These are phyloP conservation scores for Ceratobasidium theobromae DNA, from an alignment of 1,284 basidiomycete species.

Conservation along the genomic window DNA sequence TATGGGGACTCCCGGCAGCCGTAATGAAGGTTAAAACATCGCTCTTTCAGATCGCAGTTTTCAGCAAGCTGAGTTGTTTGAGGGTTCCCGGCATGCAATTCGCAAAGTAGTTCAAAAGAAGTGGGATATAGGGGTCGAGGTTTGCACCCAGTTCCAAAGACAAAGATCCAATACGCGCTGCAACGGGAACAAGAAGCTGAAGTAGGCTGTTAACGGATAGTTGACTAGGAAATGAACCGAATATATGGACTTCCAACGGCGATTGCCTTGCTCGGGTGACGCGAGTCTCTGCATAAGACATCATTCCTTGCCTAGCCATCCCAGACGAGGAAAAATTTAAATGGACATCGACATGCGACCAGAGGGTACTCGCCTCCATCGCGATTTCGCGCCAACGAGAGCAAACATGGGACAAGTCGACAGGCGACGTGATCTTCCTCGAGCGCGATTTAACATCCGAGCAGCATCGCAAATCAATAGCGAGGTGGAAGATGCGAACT, in stretches of 20 bases:
- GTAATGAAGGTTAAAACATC: background rate
- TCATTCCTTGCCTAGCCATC: background rate
- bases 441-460: background rate
- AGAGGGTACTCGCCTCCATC: background rate
- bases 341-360: background rate
- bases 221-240: background rate
- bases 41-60: background rate
- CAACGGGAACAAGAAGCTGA: background rate
- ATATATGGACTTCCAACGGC: background rate
- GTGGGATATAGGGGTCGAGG: background rate
- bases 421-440: background rate
- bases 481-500: background rate
- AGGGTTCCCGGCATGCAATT: background rate
- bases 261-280: background rate
- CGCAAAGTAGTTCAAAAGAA: background rate
- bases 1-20: conserved; percentile 30
- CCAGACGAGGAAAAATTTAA: background rate
- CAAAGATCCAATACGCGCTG: background rate
- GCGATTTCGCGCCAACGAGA: background rate
- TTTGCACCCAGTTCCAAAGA: background rate
- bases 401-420: background rate
- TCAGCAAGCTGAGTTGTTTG: background rate
- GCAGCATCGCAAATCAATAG: too few relatives aligned
- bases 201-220: background rate
- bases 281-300: background rate